Base-by-base conservation (phyloP, 2,329 filamentous ascomycete species). In the Arachnopeziza araneosa region DNA sequence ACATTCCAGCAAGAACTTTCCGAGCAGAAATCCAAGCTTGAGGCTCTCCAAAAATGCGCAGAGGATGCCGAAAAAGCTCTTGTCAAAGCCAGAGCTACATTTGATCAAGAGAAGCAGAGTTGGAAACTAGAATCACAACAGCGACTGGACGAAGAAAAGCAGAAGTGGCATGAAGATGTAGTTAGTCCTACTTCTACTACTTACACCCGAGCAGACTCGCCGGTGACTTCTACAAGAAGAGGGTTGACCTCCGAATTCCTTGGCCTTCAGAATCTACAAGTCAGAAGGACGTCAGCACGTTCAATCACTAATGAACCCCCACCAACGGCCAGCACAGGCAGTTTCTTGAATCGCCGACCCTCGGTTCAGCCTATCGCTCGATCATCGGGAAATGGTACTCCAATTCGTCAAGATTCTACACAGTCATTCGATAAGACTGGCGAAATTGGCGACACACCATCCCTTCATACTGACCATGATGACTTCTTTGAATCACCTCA, bases 31-130 rank as follows among this genome's bases (percentile, higher is more conserved):
- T 76, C 80, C 2, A 80, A 86, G 63, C 73, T 89, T 24, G 82
- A 86, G 52, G 76, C 80, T 19, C 76, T 96, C 2, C 84, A 86
- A 63, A 81, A 82, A 60, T 82, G 83, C n/a, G 80, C 86, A 23
- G 82, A 88, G 65, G 81, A 88, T 63, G 79, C 87, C 9, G 83
- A 95, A 68, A 77, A 82, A 9, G 83, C 87, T 4, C 77, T 92
- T 1, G 75, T 81, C 26, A 83, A 89, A 57, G 75, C 81, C 1
- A 79, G 78, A 60, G 77, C 78, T 56, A 80, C 85, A 10, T 75
- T 85, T 19, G 78, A 82, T 48, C 80, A 81, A 53, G 84, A 88
- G 67, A 85, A 82, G 68, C 81, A 83, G 66, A 68, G 78, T 1
- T 81, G 77, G 73, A 85, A 88, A 65, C 74, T 78, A 17, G 83